phyloP scores from a whole-genome alignment of 177 flowering plant genomes.

The Vitis hybrid region DNA sequence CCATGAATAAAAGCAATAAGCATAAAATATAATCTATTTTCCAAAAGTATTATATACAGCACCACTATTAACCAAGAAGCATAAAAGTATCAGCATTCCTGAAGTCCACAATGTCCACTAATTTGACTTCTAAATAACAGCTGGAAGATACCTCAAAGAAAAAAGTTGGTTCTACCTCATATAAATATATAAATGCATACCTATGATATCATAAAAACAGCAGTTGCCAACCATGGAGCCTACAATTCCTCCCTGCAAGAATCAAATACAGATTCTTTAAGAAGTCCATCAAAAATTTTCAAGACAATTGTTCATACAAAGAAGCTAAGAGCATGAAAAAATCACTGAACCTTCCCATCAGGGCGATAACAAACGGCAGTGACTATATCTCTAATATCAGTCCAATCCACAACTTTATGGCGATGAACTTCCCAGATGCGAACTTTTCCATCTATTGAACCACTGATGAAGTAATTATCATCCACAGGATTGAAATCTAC shows the following conservation, averaged over 20 bases:
- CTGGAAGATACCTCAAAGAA: neutral
- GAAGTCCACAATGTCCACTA: neutral
- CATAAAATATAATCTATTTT: too few species aligned
- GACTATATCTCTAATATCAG: constrained; percentile 77
- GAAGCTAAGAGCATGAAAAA: constrained; percentile 1
- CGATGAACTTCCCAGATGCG: constrained; percentile 79
- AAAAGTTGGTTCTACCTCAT: neutral
- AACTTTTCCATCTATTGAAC: constrained; percentile 95
- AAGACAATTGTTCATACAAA: neutral
- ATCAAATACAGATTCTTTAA: neutral
- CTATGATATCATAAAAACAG: constrained; percentile 59
- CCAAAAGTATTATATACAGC: neutral
- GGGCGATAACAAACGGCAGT: constrained; percentile 83
- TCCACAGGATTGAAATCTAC: constrained; percentile 76
- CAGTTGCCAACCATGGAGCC: constrained; percentile 83
- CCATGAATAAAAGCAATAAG: neutral
- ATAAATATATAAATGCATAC: constrained; percentile 28
- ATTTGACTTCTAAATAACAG: neutral
- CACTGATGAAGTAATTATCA: constrained; percentile 84
- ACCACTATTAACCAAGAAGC: neutral
- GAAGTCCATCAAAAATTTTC: neutral
- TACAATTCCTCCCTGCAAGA: constrained; percentile 70
- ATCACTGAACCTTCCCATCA: constrained; percentile 65
- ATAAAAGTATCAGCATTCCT: neutral
- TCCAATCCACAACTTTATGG: constrained; percentile 78